Evolutionary conservation across 768 basidiomycete genomes (phyloP).

Genomic region (Tulasnella sp.): DNA sequence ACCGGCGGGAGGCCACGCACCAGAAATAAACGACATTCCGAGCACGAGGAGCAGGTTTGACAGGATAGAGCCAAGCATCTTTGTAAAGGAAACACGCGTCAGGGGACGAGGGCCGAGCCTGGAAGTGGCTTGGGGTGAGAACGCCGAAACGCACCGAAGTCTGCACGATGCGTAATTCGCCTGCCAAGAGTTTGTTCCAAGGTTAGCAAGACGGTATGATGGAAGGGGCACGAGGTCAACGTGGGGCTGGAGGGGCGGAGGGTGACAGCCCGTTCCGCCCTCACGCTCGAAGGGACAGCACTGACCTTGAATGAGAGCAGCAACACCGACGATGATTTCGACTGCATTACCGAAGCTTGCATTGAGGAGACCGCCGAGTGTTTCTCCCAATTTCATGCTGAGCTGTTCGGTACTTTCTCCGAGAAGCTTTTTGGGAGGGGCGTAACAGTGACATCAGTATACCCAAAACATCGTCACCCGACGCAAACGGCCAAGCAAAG

Average conservation of each 20-base stretch:
- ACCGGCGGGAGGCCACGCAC: slow-evolving; percentile 43
- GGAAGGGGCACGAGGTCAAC: slow-evolving; percentile 14
- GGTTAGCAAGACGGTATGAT: neutral
- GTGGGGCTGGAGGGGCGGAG: slow-evolving; percentile 1
- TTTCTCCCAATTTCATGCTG: slow-evolving; percentile 77
- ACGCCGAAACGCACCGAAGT: slow-evolving; percentile 63
- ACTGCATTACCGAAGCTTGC: slow-evolving; percentile 63
- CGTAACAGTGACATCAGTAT: slow-evolving; percentile 19
- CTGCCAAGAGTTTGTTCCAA: slow-evolving; percentile 45
- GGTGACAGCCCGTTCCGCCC: neutral
- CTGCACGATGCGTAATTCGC: slow-evolving; percentile 85
- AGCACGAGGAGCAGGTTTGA: slow-evolving; percentile 90
- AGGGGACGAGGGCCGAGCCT: neutral
- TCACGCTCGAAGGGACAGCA: neutral
- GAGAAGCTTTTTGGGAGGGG: slow-evolving; percentile 55
- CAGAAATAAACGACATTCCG: slow-evolving; percentile 88
- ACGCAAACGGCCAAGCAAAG: neutral
- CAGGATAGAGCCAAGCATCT: slow-evolving; percentile 90
- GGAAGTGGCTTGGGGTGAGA: neutral
- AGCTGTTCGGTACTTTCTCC: slow-evolving; percentile 84
- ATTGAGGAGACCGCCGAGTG: slow-evolving; percentile 83
- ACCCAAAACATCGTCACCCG: slow-evolving; percentile 36
- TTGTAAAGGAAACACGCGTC: slow-evolving; percentile 13
- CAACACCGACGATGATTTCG: slow-evolving; percentile 87
- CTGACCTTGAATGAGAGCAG: slow-evolving; percentile 76